Evolutionary conservation across 129 eudicot genomes (phyloP).

Genomic region (Escallonia herrerae): DNA sequence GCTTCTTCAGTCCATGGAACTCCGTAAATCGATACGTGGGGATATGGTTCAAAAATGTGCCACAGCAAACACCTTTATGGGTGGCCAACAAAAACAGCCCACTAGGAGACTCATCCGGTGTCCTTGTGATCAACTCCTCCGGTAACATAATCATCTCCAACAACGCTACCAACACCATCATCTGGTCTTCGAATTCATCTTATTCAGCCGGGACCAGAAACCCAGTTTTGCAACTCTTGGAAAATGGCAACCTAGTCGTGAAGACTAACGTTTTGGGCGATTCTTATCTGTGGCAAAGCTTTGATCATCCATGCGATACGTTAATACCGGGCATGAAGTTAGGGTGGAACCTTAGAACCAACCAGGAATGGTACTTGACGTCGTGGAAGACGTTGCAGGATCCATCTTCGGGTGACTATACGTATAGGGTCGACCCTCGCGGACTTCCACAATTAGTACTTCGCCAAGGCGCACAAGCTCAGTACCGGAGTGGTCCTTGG

Average conservation of each 20-base stretch:
- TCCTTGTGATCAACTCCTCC: slow-evolving; percentile 5
- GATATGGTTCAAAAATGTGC: slow-evolving; percentile 22
- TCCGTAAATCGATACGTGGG: slow-evolving; percentile 16
- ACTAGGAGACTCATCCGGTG: slow-evolving; percentile 8
- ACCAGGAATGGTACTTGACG: not conserved
- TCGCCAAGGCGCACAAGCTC: not conserved
- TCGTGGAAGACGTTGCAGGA: slow-evolving; percentile 5
- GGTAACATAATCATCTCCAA: slow-evolving; percentile 14
- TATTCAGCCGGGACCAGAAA: not conserved
- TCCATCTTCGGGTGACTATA: not conserved
- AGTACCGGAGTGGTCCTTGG: slow-evolving; percentile 3
- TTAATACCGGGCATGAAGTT: slow-evolving; percentile 5
- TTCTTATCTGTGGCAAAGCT: not conserved
- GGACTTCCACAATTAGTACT: not conserved
- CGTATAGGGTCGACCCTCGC: not conserved
- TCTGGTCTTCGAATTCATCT: slow-evolving; percentile 14
- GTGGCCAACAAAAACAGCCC: slow-evolving; percentile 24
- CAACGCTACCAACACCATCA: not conserved
- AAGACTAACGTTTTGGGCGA: not conserved
- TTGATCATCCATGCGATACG: slow-evolving; percentile 1
- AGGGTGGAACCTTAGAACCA: not conserved
- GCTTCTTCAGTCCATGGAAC: slow-evolving; percentile 25
- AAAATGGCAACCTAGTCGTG: slow-evolving; percentile 19
- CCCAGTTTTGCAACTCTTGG: slow-evolving; percentile 18
- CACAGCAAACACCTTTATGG: slow-evolving; percentile 14